Conservation (phyloP, 768 basidiomycete genomes). For the Myochromella boudieri region DNA sequence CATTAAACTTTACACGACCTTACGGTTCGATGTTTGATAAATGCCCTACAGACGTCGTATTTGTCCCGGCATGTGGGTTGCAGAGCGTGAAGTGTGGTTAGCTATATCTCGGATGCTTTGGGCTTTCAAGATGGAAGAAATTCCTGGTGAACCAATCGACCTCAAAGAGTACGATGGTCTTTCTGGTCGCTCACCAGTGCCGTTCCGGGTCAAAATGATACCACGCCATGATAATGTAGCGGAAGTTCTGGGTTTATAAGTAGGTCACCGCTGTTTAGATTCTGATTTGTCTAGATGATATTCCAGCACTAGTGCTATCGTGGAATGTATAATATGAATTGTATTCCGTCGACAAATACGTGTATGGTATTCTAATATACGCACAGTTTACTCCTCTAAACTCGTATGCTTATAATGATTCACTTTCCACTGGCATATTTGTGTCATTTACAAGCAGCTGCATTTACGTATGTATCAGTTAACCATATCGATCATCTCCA, state of each 20-base stretch:
- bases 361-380: too few relatives aligned
- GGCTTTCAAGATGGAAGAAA: conserved; percentile 41
- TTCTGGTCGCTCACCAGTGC: conserved; percentile 45
- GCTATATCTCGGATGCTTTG: conserved; percentile 46
- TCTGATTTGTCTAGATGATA: conserved; percentile 1
- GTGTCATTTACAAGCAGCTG: too few relatives aligned
- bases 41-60: conserved; percentile 30
- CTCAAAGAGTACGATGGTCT: conserved; percentile 47
- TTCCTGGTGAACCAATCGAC: conserved; percentile 43
- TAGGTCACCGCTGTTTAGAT: neutral
- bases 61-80: conserved; percentile 44
- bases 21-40: neutral
- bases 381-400: too few relatives aligned
- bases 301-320: neutral
- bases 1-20: conserved; percentile 7
- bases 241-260: conserved; percentile 19
- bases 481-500: too few relatives aligned
- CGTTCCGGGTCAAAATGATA: conserved; percentile 35
- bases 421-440: too few relatives aligned
- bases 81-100: conserved; percentile 45
- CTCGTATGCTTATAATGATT: too few relatives aligned
- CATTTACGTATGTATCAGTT: too few relatives aligned
- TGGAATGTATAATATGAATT: conserved; percentile 1
- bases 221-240: conserved; percentile 30
- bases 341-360: too few relatives aligned